A percentile compares a stretch with the other conserved stretches of the same genome.
These are phyloP conservation scores for Teratosphaeria viscida DNA, from an alignment of 2,329 filamentous ascomycete species.

Conservation along the genomic window DNA sequence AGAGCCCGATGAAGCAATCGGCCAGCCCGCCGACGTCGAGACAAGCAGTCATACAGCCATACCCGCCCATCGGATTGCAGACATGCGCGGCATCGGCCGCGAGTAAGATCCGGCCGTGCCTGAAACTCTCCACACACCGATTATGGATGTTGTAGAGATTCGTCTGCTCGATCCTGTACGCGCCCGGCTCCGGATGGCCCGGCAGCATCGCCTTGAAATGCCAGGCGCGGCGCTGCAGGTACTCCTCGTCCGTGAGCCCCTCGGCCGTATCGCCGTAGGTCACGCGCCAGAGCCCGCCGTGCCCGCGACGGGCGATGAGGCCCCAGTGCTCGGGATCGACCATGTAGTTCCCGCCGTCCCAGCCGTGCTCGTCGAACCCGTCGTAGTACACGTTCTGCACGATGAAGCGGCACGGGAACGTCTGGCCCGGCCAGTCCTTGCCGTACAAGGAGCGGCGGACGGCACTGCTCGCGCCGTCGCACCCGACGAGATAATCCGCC, in stretches of 20 bases:
- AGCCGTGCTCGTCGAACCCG: conserved; percentile 28
- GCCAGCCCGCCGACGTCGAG: conserved; percentile 17
- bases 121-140: conserved; percentile 24
- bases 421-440: conserved; percentile 16
- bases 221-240: conserved; percentile 10
- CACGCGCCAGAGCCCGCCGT: conserved; percentile 31
- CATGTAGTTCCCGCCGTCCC: conserved; percentile 33
- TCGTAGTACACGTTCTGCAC: conserved; percentile 19
- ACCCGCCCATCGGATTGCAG: conserved; percentile 12
- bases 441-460: conserved; percentile 17
- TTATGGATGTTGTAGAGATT: conserved; percentile 35
- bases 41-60: conserved; percentile 17
- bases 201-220: conserved; percentile 17
- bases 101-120: conserved; percentile 24
- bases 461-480: conserved; percentile 18
- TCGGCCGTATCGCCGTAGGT: conserved; percentile 29
- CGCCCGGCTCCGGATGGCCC: conserved; percentile 13
- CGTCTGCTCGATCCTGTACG: conserved; percentile 26
- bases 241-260: conserved; percentile 18
- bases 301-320: conserved; percentile 12
- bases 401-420: conserved; percentile 12
- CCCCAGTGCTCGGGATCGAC: conserved; percentile 28
- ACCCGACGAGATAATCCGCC: conserved; percentile 21
- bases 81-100: conserved; percentile 31
- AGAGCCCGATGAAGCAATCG: conserved; percentile 15